Conservation (phyloP, 179 eudicot genomes). For the Pouteria campechiana region DNA sequence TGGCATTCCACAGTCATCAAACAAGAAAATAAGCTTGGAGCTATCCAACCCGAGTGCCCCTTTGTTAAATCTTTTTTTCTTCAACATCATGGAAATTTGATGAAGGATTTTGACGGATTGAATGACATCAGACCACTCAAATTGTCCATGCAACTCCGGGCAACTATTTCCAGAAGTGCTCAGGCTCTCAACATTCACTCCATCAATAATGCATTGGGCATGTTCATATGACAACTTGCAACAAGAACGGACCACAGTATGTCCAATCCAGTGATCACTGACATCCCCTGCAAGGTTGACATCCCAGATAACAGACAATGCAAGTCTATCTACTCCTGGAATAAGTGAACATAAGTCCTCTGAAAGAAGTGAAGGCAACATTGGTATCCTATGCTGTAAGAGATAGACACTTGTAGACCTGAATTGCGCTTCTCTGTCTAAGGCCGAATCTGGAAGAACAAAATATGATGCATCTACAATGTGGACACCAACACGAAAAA, state of each 20-base stretch:
- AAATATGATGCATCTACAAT: slow-evolving; percentile 88
- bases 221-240: slow-evolving; percentile 90
- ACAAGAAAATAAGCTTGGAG: slow-evolving; percentile 54
- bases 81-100: slow-evolving; percentile 41
- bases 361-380: slow-evolving; percentile 77
- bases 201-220: slow-evolving; percentile 77
- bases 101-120: slow-evolving; percentile 47
- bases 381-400: slow-evolving; percentile 48
- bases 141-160: slow-evolving; percentile 51
- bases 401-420: slow-evolving; percentile 80
- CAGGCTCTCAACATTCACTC: slow-evolving; percentile 19
- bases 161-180: slow-evolving; percentile 10
- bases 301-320: slow-evolving; percentile 89
- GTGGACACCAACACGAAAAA: slow-evolving; percentile 75
- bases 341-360: slow-evolving; percentile 74
- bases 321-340: slow-evolving; percentile 85
- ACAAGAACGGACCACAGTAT: slow-evolving; percentile 76
- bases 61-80: slow-evolving; percentile 44
- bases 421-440: slow-evolving; percentile 67
- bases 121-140: slow-evolving; percentile 53
- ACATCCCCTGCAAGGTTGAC: slow-evolving; percentile 48
- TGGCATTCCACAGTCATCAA: slow-evolving; percentile 70
- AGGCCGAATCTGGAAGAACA: slow-evolving; percentile 65
- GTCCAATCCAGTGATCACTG: slow-evolving; percentile 76
- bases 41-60: slow-evolving; percentile 76